These are phyloP conservation scores for Collybiopsis luxurians DNA, from an alignment of 768 basidiomycete species.

Conservation along the genomic window DNA sequence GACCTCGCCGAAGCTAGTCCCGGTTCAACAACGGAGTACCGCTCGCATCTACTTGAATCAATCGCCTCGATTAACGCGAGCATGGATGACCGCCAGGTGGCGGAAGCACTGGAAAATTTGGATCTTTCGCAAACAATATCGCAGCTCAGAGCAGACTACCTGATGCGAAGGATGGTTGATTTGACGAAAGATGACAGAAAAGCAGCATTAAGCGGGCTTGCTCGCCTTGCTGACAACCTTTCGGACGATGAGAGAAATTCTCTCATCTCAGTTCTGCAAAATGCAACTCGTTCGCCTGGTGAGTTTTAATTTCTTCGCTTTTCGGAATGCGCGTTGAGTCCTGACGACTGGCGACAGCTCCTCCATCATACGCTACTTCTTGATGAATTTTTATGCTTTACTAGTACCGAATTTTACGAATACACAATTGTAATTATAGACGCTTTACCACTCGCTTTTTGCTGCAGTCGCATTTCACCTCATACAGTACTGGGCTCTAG, in stretches of 20 bases:
- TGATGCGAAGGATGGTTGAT: conserved; percentile 63
- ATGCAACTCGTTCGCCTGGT: conserved; percentile 57
- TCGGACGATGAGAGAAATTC: conserved; percentile 68
- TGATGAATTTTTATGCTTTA: not conserved
- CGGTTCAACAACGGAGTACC: conserved; percentile 62
- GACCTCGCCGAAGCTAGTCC: conserved; percentile 72
- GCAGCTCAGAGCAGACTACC: conserved; percentile 67
- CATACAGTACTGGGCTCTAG: not conserved
- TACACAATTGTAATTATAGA: not conserved
- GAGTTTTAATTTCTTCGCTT: conserved; percentile 13
- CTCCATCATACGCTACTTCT: conserved; percentile 33
- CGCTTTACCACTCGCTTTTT: not conserved
- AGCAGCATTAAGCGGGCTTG: conserved; percentile 70
- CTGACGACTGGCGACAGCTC: conserved; percentile 25
- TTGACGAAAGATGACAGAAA: conserved; percentile 75
- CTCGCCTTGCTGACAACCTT: conserved; percentile 70
- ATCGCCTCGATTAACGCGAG: conserved; percentile 53
- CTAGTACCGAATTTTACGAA: not conserved
- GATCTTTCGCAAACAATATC: conserved; percentile 61
- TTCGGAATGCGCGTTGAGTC: not conserved
- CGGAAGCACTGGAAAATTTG: conserved; percentile 67
- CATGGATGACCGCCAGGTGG: conserved; percentile 54
- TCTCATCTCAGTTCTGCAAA: conserved; percentile 62
- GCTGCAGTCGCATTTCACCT: not conserved
- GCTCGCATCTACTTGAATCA: conserved; percentile 59